Base-by-base conservation (phyloP, 2,329 filamentous ascomycete genomes). In the Sporothrix inflata region DNA sequence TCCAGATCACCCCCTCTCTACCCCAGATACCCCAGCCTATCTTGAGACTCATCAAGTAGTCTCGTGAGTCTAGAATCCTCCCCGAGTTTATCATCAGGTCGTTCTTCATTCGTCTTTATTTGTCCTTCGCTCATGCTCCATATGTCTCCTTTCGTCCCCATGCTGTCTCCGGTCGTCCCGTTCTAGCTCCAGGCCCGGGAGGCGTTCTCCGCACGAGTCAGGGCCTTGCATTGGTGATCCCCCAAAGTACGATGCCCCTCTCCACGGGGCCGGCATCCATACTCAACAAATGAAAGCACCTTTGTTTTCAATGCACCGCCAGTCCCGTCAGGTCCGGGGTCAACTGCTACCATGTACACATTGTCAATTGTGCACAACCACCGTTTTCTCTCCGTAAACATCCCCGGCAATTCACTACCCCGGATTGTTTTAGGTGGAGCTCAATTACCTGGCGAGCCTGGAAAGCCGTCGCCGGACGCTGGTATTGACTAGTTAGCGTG, bases 151-250 rank as follows among this genome's bases (percentile, higher is more conserved):
- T n/a, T 9, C 24, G 19, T 53, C 49, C n/a, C 49, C n/a, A 30
- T 4, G 34, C 34, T 30, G 24, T 34, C 24, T 19, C 12, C 55
- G 1, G 42, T 45, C 42, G 42, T 11, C 42, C 42, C 11, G 9
- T 38, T 14, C 8, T n/a, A 24, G 24, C 12, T 16, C 27, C 27
- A 38, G 14, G 7, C 12, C 14, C 55, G 27, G 55, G 9, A 38
- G 30, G 55, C 55, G 27, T 60, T 60, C 55, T 60, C 55, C 55
- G 55, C 55, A 60, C 55, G 55, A 60, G 55, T 60, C 51, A 53
- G 14, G 51, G 27, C 4, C 8, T 14, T 53, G 51, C 21, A 19
- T 34, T 34, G 45, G 45, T 14, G 19, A 19, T 14, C 45, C 19
- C 45, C 14, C 4, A 47, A 47, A 47, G 45, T 1, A 47, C 45